These are phyloP conservation scores for Oryza punctata DNA, from an alignment of 176 grass and related monocot species.

Conservation along the genomic window DNA sequence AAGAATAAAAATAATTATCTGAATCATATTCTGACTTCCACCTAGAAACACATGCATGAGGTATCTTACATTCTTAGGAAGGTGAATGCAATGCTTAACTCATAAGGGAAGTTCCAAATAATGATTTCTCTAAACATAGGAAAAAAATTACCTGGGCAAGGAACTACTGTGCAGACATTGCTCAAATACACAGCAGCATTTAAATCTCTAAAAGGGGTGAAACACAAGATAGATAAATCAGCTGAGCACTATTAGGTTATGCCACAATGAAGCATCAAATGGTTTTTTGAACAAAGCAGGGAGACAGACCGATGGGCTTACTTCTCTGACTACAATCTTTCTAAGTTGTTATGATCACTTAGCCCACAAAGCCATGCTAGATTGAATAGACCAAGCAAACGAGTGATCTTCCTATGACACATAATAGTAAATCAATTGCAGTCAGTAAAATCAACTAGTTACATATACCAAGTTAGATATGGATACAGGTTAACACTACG, in stretches of 20 bases:
- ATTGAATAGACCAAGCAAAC: conserved; percentile 2
- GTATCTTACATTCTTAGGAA: conserved; percentile 9
- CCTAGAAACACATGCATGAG: not conserved
- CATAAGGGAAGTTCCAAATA: not conserved
- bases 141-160: not conserved
- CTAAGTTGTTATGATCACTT: not conserved
- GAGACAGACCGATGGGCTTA: not conserved
- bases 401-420: not conserved
- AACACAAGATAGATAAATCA: not conserved
- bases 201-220: not conserved
- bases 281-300: not conserved
- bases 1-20: not conserved
- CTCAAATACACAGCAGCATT: not conserved
- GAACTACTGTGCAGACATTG: not conserved
- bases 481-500: not conserved
- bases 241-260: not conserved
- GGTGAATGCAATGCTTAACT: conserved; percentile 5
- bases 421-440: not conserved
- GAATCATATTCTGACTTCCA: not conserved
- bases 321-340: not conserved
- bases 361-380: not conserved
- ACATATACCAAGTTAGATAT: not conserved
- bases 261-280: not conserved
- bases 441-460: not conserved
- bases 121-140: not conserved